Evolutionary conservation across 495 filamentous ascomycete species (phyloP), one percentile per base, ranked within the genome.

Genomic region (Hyphodiscus hymeniophilus): DNA sequence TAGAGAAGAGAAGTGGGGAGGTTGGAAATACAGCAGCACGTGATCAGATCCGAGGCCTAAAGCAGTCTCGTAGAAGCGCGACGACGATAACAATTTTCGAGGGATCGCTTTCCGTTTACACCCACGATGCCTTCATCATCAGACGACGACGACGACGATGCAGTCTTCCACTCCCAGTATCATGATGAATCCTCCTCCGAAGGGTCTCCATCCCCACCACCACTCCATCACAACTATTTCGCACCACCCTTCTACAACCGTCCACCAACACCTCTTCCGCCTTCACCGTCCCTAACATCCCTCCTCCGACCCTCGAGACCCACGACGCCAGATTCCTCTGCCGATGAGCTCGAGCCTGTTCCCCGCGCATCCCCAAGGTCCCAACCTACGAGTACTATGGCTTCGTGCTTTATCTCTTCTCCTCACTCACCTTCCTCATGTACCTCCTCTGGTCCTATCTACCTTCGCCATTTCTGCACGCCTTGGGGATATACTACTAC

Each of bases 351-450:
- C 28, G 77, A 83, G 15, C 85, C 85, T 0, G 80, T 95, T 12
- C 88, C 92, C 1, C 82, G 89, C 30, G 92, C 89, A 13, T 83
- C 82, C 35, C 92, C 92, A 0, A 89, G 56, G 89, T 97, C 1
- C 92, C 92, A 7, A 98, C 92, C 0, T 97, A 98, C 64, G 92
- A 98, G 61, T 98, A 98, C 75, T 97, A 98, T 63, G 92, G 92
- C 52, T 97, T 98, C 67, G 90, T 92, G 42, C 75, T 98, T 21
- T 97, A 98, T 63, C 74, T 98, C 21, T 83, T 86, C 57, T 86
- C 81, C 30, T 83, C 77, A 12, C 67, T 89, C 31, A 79, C 76
- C 1, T 97, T 96, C 61, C 63, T 90, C 21, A 82, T 95, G 42
- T 97, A 97, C 62, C 71, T 97, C 8, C 75, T 97, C 2, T 98